A percentile compares a stretch with the other conserved stretches of the same genome.
Conservation (phyloP, 768 basidiomycete genomes). For the Mycena rosella region DNA sequence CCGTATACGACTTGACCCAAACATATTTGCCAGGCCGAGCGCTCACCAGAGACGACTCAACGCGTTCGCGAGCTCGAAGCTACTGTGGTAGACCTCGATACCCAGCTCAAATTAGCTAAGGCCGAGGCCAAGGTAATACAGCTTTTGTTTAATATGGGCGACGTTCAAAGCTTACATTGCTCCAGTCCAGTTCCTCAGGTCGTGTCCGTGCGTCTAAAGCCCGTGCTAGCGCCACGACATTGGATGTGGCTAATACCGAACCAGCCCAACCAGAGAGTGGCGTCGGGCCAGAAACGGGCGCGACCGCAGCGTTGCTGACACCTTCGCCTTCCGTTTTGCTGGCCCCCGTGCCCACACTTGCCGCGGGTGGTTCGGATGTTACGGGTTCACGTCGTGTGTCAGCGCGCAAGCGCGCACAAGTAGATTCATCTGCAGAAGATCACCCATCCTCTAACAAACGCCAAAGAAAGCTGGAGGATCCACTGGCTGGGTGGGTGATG, state of each 20-base stretch:
- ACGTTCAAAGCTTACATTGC: neutral
- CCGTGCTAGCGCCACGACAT: neutral
- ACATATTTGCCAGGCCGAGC: neutral
- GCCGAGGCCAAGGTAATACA: conserved; percentile 7
- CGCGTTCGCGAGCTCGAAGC: conserved; percentile 4
- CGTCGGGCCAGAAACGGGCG: too few species aligned
- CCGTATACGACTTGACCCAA: neutral
- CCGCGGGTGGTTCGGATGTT: too few species aligned
- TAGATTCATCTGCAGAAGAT: too few species aligned
- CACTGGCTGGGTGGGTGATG: conserved; percentile 12
- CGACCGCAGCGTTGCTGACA: neutral
- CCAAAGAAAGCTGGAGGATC: conserved; percentile 5
- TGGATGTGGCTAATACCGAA: too few species aligned
- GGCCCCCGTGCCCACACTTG: too few species aligned
- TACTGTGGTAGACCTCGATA: neutral
- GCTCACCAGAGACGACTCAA: neutral
- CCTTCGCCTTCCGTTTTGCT: neutral
- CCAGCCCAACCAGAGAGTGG: too few species aligned
- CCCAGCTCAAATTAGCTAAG: conserved; percentile 2
- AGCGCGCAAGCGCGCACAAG: too few species aligned
- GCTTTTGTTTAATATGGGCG: neutral
- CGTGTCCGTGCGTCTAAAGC: conserved; percentile 1
- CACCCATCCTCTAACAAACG: neutral
- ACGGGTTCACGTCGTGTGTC: too few species aligned
- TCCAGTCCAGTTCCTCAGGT: neutral